Percentiles rank a stretch among this genome's conserved stretches.
phyloP scores from a whole-genome alignment of 2,329 filamentous ascomycete species.

The Torrubiella hemipterigena region DNA sequence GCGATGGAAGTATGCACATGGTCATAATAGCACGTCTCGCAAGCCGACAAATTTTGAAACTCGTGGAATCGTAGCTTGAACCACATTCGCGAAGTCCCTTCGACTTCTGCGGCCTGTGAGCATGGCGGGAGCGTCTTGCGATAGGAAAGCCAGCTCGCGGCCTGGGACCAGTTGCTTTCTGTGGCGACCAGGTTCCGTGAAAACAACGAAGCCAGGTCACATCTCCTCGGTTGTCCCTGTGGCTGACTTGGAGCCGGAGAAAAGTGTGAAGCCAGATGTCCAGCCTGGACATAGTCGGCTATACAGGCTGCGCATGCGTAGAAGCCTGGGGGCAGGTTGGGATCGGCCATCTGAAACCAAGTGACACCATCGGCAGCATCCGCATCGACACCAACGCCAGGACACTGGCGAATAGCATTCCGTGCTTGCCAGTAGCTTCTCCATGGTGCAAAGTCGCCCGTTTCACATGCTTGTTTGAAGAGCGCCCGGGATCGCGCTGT shows the following conservation, averaged over 20 bases:
- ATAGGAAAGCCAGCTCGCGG: slow-evolving; percentile 1
- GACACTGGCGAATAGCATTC: neutral
- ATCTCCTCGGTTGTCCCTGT: neutral
- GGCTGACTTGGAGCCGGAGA: neutral
- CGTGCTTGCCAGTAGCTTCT: neutral
- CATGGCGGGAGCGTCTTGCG: slow-evolving; percentile 1
- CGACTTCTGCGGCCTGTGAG: neutral
- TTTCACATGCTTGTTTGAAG: neutral
- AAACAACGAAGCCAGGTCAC: slow-evolving; percentile 2
- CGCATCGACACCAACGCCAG: neutral
- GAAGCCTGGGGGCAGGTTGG: neutral
- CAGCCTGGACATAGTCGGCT: neutral
- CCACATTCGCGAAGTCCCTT: slow-evolving; percentile 1
- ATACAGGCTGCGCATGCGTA: slow-evolving; percentile 1
- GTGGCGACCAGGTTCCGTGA: slow-evolving; percentile 1
- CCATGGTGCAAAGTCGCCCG: neutral
- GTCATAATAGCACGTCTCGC: slow-evolving; percentile 4
- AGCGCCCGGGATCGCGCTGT: neutral
- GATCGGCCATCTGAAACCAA: slow-evolving; percentile 2
- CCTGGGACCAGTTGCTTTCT: slow-evolving; percentile 1
- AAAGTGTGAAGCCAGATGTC: neutral
- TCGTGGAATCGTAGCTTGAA: slow-evolving; percentile 1
- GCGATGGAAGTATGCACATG: neutral
- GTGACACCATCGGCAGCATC: neutral
- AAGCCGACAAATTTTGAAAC: neutral